Evolutionary conservation across 306 rosid genomes (phyloP).

Genomic region (Casuarina equisetifolia): DNA sequence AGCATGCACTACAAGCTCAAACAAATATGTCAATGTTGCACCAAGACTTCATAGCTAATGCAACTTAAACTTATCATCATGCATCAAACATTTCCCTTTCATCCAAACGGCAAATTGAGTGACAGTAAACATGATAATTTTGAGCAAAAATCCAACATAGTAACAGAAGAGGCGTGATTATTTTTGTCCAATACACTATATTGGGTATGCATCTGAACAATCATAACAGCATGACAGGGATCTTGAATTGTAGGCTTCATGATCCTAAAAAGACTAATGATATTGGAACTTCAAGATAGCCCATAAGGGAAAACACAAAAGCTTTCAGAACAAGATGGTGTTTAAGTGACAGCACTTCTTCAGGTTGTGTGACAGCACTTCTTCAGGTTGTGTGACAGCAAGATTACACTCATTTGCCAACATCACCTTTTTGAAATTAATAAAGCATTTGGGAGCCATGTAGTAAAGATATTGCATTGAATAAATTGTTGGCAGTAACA

Average conservation of each 20-base stretch:
- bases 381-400: background rate
- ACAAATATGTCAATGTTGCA: background rate
- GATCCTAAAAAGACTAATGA: background rate
- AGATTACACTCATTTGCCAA: conserved; percentile 1
- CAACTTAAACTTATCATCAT: background rate
- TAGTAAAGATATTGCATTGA: background rate
- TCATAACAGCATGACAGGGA: background rate
- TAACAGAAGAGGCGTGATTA: background rate
- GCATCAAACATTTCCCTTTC: background rate
- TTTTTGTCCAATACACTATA: background rate
- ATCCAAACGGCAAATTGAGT: background rate
- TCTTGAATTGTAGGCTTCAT: background rate
- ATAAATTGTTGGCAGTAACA: background rate
- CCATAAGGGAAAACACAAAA: background rate
- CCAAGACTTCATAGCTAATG: background rate
- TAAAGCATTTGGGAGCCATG: conserved; percentile 1
- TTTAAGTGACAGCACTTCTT: background rate
- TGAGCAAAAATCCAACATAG: background rate
- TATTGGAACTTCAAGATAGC: background rate
- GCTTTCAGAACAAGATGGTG: conserved; percentile 2
- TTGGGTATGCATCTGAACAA: background rate
- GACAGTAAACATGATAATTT: background rate
- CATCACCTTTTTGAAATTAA: conserved; percentile 3
- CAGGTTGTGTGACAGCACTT: background rate
- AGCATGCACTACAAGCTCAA: background rate